These are phyloP conservation scores for Termitomyces sp. DNA, from an alignment of 768 basidiomycete species.

Conservation along the genomic window DNA sequence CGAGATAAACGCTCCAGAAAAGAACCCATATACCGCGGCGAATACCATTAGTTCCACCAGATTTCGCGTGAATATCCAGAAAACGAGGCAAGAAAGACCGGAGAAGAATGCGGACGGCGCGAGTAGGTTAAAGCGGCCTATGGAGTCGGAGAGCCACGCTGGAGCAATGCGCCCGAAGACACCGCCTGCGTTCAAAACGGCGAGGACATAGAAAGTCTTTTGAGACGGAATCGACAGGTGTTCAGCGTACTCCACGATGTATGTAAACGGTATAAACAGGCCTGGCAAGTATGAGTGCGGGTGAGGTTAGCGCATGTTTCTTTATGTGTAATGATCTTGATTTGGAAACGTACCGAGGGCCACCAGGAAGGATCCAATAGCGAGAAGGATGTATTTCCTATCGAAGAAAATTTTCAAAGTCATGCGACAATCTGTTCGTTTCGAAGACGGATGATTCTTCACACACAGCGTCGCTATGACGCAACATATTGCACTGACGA, in stretches of 20 bases:
- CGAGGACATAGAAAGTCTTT: slow-evolving; percentile 49
- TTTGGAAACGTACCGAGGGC: slow-evolving; percentile 44
- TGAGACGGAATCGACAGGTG: slow-evolving; percentile 31
- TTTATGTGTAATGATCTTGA: neutral
- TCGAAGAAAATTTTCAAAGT: slow-evolving; percentile 37
- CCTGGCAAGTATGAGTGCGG: slow-evolving; percentile 28
- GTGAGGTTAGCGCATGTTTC: neutral
- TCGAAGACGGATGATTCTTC: slow-evolving; percentile 23
- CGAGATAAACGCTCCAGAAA: slow-evolving; percentile 64
- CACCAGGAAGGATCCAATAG: slow-evolving; percentile 49
- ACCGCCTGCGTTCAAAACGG: slow-evolving; percentile 65
- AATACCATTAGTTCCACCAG: slow-evolving; percentile 42
- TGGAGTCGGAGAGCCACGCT: slow-evolving; percentile 54
- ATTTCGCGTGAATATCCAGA: slow-evolving; percentile 48
- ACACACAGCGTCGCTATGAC: slow-evolving; percentile 42
- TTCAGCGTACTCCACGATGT: slow-evolving; percentile 55
- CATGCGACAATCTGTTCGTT: slow-evolving; percentile 22
- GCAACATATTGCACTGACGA: slow-evolving; percentile 45
- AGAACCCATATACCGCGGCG: slow-evolving; percentile 54
- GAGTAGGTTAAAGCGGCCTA: slow-evolving; percentile 66
- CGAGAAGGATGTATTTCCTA: slow-evolving; percentile 44
- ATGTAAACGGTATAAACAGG: slow-evolving; percentile 68
- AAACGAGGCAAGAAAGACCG: slow-evolving; percentile 49
- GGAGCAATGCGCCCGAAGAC: slow-evolving; percentile 61
- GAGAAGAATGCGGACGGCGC: slow-evolving; percentile 56